A percentile compares a stretch with the other conserved stretches of the same genome.
These are phyloP conservation scores for Botrytis squamosa DNA, from an alignment of 2,329 filamentous ascomycete genomes.

Conservation along the genomic window DNA sequence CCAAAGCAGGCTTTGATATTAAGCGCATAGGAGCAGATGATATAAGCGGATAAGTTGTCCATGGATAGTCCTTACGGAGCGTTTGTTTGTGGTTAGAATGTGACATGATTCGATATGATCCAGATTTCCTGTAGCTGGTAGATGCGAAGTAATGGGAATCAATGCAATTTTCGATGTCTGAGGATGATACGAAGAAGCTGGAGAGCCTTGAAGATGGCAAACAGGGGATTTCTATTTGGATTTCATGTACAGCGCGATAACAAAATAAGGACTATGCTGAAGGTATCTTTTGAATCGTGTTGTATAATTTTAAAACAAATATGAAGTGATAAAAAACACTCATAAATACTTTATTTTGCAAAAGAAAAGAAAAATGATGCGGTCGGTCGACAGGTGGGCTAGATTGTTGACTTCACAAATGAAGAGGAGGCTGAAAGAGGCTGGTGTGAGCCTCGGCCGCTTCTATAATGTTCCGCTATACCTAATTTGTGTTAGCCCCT, in stretches of 20 bases:
- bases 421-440: slow-evolving; percentile 6
- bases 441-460: slow-evolving; percentile 11
- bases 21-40: slow-evolving; percentile 67
- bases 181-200: slow-evolving; percentile 2
- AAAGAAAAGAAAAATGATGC: not conserved
- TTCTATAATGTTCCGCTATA: not conserved
- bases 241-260: not conserved
- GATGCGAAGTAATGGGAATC: not conserved
- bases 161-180: not conserved
- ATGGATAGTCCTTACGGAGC: slow-evolving; percentile 23
- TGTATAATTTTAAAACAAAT: not conserved
- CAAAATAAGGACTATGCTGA: slow-evolving; percentile 1
- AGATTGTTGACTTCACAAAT: slow-evolving; percentile 3
- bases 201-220: not conserved
- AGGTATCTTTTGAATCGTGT: not conserved
- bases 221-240: slow-evolving; percentile 2
- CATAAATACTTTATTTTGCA: not conserved
- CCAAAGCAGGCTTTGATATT: slow-evolving; percentile 55
- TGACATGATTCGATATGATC: slow-evolving; percentile 13
- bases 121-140: not conserved
- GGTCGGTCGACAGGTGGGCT: not conserved
- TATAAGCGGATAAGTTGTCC: slow-evolving; percentile 44
- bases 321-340: not conserved
- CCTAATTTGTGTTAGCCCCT: not conserved
- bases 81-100: slow-evolving; percentile 15